phyloP scores from a whole-genome alignment of 2,329 filamentous ascomycete genomes.

The Scedosporium boydii region DNA sequence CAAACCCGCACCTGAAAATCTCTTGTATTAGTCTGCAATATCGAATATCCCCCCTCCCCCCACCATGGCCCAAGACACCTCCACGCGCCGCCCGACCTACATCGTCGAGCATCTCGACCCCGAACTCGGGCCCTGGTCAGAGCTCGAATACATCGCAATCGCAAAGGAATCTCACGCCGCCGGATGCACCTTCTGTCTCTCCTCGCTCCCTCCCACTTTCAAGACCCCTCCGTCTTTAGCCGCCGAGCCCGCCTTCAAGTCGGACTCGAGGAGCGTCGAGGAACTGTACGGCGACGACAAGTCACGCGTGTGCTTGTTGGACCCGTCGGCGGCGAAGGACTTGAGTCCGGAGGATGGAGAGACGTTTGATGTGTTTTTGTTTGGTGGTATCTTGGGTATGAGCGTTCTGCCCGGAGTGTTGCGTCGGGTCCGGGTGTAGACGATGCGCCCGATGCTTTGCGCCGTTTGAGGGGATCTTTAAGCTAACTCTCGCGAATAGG shows the following conservation, averaged over 20 bases:
- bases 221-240: constrained; percentile 51
- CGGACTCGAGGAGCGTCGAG: constrained; percentile 73
- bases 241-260: constrained; percentile 51
- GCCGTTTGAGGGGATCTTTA: constrained; percentile 3
- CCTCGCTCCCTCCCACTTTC: constrained; percentile 64
- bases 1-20: too few relatives aligned
- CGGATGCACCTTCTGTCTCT: constrained; percentile 66
- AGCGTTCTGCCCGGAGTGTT: constrained; percentile 8
- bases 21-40: too few relatives aligned
- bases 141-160: constrained; percentile 84
- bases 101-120: constrained; percentile 95
- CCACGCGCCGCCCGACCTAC: constrained; percentile 49
- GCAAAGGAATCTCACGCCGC: constrained; percentile 65
- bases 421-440: too few relatives aligned
- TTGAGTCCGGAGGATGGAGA: constrained; percentile 75
- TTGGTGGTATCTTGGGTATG: constrained; percentile 88
- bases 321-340: constrained; percentile 75
- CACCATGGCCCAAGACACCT: constrained; percentile 21
- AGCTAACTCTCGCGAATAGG: constrained; percentile 37
- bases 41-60: too few relatives aligned
- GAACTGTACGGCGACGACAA: constrained; percentile 65
- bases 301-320: constrained; percentile 74
- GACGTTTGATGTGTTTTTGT: constrained; percentile 81
- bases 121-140: constrained; percentile 88
- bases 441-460: not conserved